Percentiles rank a stretch among this genome's conserved stretches.
phyloP scores from a whole-genome alignment of 371 early-diverging fungal genomes.

The Entomophthora muscae region DNA sequence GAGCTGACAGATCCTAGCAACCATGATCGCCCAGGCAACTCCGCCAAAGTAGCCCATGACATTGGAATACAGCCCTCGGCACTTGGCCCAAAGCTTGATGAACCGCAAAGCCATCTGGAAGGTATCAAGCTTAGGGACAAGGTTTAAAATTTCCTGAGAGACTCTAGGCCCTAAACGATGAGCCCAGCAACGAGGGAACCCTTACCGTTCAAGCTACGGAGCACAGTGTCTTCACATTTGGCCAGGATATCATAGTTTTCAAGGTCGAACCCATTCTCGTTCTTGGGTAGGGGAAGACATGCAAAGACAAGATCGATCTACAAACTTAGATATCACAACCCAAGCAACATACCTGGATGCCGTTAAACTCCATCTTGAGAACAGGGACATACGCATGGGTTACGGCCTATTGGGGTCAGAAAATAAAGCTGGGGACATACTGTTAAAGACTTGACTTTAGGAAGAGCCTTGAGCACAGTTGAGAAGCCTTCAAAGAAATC shows the following conservation, averaged over 20 bases:
- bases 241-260: slow-evolving; percentile 71
- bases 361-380: slow-evolving; percentile 85
- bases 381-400: slow-evolving; percentile 96
- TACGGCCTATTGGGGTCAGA: slow-evolving; percentile 68
- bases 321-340: too few species aligned
- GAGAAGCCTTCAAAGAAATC: slow-evolving; percentile 92
- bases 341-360: slow-evolving; percentile 50
- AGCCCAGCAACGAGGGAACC: slow-evolving; percentile 15
- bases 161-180: slow-evolving; percentile 60
- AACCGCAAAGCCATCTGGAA: slow-evolving; percentile 89
- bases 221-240: slow-evolving; percentile 81
- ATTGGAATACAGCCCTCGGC: slow-evolving; percentile 87
- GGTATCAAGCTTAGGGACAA: slow-evolving; percentile 81
- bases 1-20: slow-evolving; percentile 94
- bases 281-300: slow-evolving; percentile 47
- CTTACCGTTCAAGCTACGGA: slow-evolving; percentile 79
- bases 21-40: slow-evolving; percentile 98
- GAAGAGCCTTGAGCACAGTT: slow-evolving; percentile 57
- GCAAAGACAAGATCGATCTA: slow-evolving; percentile 95
- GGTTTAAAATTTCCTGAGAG: slow-evolving; percentile 90
- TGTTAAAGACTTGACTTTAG: slow-evolving; percentile 54
- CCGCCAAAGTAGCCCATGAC: slow-evolving; percentile 98
- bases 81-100: slow-evolving; percentile 98
- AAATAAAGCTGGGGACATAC: neutral
- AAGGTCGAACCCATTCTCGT: slow-evolving; percentile 78